Percentiles rank a stretch among this genome's conserved stretches.
Evolutionary conservation across 371 early-diverging fungal genomes (phyloP).

Genomic region (Batrachochytrium dendrobatidis): DNA sequence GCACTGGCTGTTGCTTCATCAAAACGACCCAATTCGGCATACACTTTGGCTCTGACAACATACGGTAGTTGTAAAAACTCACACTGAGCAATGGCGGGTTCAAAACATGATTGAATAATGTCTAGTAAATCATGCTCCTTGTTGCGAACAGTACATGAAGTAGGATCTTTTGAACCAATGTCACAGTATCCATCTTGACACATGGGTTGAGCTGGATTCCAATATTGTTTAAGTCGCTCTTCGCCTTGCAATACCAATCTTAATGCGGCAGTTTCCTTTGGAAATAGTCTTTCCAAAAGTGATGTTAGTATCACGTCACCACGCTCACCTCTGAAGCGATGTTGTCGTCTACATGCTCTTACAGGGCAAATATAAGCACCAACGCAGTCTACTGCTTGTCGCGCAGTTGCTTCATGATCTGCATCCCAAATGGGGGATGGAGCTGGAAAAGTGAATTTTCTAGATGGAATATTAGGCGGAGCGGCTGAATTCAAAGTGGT

Average conservation of each 20-base stretch:
- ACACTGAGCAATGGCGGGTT: conserved; percentile 7
- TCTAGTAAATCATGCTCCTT: not conserved
- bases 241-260: conserved; percentile 8
- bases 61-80: conserved; percentile 15
- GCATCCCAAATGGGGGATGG: too few species aligned
- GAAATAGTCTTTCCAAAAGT: conserved; percentile 12
- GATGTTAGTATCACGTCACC: not conserved
- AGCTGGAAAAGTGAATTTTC: too few species aligned
- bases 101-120: conserved; percentile 8
- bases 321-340: not conserved
- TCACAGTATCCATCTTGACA: not conserved
- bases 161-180: not conserved
- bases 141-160: not conserved
- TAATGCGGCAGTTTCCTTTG: conserved; percentile 7
- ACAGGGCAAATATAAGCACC: conserved; percentile 1
- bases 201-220: conserved; percentile 4
- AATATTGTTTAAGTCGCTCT: not conserved
- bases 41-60: conserved; percentile 5
- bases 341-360: not conserved
- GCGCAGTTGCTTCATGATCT: too few species aligned
- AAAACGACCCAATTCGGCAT: conserved; percentile 4
- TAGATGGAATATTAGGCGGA: too few species aligned
- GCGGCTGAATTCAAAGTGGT: too few species aligned
- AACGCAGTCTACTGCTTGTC: not conserved
- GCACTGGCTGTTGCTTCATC: conserved; percentile 12